These are phyloP conservation scores for Pythium sukuiense DNA, from an alignment of 352 stramenopile genomes.

Conservation along the genomic window DNA sequence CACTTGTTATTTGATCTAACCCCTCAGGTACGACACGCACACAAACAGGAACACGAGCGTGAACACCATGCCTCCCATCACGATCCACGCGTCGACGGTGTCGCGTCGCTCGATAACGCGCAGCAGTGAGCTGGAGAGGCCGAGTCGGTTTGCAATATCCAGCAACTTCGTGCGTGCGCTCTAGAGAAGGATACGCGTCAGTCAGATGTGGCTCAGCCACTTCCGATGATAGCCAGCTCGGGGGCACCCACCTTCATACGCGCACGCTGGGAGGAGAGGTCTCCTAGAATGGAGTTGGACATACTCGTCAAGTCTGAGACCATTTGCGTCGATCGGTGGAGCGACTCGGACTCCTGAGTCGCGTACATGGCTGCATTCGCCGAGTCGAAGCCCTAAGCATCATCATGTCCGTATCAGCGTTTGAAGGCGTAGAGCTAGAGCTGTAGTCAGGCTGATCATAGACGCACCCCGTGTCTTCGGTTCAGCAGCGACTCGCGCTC, in stretches of 20 bases:
- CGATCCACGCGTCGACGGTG: slow-evolving; percentile 85
- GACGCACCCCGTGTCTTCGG: slow-evolving; percentile 50
- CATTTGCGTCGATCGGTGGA: slow-evolving; percentile 79
- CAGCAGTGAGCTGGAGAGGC: slow-evolving; percentile 79
- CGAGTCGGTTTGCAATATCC: slow-evolving; percentile 83
- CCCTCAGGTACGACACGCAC: slow-evolving; percentile 64
- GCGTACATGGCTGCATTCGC: slow-evolving; percentile 74
- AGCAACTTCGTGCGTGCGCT: slow-evolving; percentile 75
- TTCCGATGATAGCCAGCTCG: neutral
- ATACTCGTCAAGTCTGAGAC: slow-evolving; percentile 76
- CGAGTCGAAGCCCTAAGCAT: slow-evolving; percentile 53
- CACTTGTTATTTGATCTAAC: slow-evolving; percentile 11
- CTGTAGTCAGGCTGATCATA: neutral
- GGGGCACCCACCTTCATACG: slow-evolving; percentile 53
- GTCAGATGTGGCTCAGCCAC: neutral
- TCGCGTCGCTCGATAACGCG: slow-evolving; percentile 82
- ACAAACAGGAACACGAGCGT: slow-evolving; percentile 81
- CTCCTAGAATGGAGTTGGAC: slow-evolving; percentile 68
- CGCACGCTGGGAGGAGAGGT: slow-evolving; percentile 66
- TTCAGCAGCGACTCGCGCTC: slow-evolving; percentile 79
- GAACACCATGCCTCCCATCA: slow-evolving; percentile 78
- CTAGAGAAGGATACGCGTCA: slow-evolving; percentile 25
- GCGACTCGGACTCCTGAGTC: slow-evolving; percentile 75
- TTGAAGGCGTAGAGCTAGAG: neutral
- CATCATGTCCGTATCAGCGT: neutral